Evolutionary conservation across 345 rosid genomes (phyloP).

Genomic region (Salix udensis): DNA sequence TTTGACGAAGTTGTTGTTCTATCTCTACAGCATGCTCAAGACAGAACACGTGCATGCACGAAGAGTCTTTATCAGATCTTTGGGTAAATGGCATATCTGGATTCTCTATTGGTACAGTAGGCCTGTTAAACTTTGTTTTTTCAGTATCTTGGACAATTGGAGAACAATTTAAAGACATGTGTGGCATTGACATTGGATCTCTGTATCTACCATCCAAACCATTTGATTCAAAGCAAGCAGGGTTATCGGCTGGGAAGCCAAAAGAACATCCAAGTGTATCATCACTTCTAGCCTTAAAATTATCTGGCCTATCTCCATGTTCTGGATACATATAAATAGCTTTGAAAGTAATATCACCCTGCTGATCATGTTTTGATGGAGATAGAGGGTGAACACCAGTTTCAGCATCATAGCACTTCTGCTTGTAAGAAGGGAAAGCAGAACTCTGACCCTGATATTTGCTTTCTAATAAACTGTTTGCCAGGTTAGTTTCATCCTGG

Average conservation of each 20-base stretch:
- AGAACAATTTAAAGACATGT: slow-evolving; percentile 28
- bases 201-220: slow-evolving; percentile 24
- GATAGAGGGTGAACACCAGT: slow-evolving; percentile 17
- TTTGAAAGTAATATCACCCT: slow-evolving; percentile 30
- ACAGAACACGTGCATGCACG: slow-evolving; percentile 83
- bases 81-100: slow-evolving; percentile 36
- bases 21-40: slow-evolving; percentile 96
- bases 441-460: slow-evolving; percentile 19
- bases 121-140: slow-evolving; percentile 28
- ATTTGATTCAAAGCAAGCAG: slow-evolving; percentile 26
- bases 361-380: slow-evolving; percentile 17
- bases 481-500: slow-evolving; percentile 25
- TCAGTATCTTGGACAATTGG: slow-evolving; percentile 30
- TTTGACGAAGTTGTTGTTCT: slow-evolving; percentile 65
- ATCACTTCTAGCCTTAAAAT: slow-evolving; percentile 28
- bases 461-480: slow-evolving; percentile 24
- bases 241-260: slow-evolving; percentile 33
- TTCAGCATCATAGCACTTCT: slow-evolving; percentile 21
- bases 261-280: slow-evolving; percentile 20
- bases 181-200: slow-evolving; percentile 22
- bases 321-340: slow-evolving; percentile 27
- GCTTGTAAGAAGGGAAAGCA: slow-evolving; percentile 21
- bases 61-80: slow-evolving; percentile 67
- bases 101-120: slow-evolving; percentile 24
- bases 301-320: slow-evolving; percentile 17